These are phyloP conservation scores for Ophiosphaerella korrae DNA, from an alignment of 2,329 filamentous ascomycete genomes.

Conservation along the genomic window DNA sequence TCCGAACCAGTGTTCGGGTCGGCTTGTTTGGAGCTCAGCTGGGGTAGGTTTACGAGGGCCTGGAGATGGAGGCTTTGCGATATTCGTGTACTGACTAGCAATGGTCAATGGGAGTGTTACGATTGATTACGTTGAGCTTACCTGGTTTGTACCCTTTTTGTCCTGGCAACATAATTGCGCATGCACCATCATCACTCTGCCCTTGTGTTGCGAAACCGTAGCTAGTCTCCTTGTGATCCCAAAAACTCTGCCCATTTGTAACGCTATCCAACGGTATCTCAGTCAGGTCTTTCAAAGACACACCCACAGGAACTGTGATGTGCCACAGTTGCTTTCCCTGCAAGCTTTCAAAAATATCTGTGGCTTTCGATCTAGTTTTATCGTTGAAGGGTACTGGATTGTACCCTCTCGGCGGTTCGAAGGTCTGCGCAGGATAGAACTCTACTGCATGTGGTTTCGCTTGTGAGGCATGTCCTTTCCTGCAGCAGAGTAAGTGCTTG, in stretches of 20 bases:
- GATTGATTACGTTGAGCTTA: slow-evolving; percentile 45
- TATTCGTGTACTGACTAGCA: slow-evolving; percentile 45
- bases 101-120: slow-evolving; percentile 9
- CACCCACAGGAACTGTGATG: slow-evolving; percentile 72
- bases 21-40: slow-evolving; percentile 48
- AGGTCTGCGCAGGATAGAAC: slow-evolving; percentile 43
- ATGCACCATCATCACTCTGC: slow-evolving; percentile 57
- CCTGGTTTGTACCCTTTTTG: slow-evolving; percentile 61
- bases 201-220: slow-evolving; percentile 64
- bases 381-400: slow-evolving; percentile 55
- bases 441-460: slow-evolving; percentile 36
- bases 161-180: slow-evolving; percentile 66
- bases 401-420: slow-evolving; percentile 53
- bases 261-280: slow-evolving; percentile 67
- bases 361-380: slow-evolving; percentile 33
- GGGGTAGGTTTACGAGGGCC: slow-evolving; percentile 63
- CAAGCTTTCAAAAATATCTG: slow-evolving; percentile 63
- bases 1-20: slow-evolving; percentile 47
- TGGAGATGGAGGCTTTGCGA: slow-evolving; percentile 69
- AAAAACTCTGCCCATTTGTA: slow-evolving; percentile 58
- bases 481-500: slow-evolving; percentile 3
- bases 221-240: slow-evolving; percentile 67
- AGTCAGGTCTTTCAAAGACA: slow-evolving; percentile 71
- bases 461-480: slow-evolving; percentile 13
- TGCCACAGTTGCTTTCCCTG: slow-evolving; percentile 80